These are phyloP conservation scores for Gonium pectorale DNA, from an alignment of 139 green algal genomes.

Conservation along the genomic window DNA sequence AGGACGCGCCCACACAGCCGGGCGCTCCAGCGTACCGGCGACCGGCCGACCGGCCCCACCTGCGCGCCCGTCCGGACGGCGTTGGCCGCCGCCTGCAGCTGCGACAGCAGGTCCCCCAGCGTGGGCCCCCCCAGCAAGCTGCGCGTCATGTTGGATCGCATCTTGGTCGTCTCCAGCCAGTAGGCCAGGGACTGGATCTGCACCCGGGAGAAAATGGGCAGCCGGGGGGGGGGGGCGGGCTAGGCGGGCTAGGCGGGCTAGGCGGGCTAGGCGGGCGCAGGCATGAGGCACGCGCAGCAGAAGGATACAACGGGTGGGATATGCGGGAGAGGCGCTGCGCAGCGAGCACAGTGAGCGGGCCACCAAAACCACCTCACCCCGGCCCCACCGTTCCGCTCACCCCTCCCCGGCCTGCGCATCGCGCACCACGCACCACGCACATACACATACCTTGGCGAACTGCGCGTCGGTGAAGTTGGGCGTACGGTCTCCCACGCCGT, in stretches of 20 bases:
- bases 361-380: too few relatives aligned
- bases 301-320: too few relatives aligned
- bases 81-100: not conserved
- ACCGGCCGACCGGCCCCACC: not conserved
- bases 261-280: too few relatives aligned
- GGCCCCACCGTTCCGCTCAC: too few relatives aligned
- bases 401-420: too few relatives aligned
- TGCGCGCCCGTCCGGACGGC: not conserved
- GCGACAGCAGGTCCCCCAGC: constrained; percentile 58
- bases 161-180: constrained; percentile 72
- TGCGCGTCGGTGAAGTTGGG: constrained; percentile 5
- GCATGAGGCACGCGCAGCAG: too few relatives aligned
- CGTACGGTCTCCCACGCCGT: constrained; percentile 40
- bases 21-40: too few relatives aligned
- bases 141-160: constrained; percentile 49
- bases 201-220: not conserved
- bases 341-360: too few relatives aligned
- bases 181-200: constrained; percentile 56
- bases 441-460: not conserved
- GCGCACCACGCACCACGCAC: not conserved
- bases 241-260: too few relatives aligned
- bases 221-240: not conserved
- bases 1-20: too few relatives aligned
- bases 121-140: constrained; percentile 57
- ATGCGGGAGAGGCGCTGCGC: too few relatives aligned